These are phyloP conservation scores for Massarina eburnea DNA, from an alignment of 2,329 filamentous ascomycete genomes.

Conservation along the genomic window DNA sequence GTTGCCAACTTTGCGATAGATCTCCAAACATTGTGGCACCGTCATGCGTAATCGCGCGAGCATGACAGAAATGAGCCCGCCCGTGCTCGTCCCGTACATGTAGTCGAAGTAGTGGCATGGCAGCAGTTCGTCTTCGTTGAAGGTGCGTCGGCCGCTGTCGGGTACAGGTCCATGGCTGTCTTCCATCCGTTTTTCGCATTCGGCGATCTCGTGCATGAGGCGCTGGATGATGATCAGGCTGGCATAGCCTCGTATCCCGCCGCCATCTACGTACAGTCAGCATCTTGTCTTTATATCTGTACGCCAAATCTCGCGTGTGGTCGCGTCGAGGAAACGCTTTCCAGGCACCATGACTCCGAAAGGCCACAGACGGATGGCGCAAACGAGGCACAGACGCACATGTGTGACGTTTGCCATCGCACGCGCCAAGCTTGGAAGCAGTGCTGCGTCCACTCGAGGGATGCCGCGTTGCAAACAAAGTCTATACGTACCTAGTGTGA, in stretches of 20 bases:
- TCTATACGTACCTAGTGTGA: conserved; percentile 44
- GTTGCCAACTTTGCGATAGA: conserved; percentile 51
- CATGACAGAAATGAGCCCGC: conserved; percentile 55
- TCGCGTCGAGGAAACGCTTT: no score
- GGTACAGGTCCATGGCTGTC: conserved; percentile 45
- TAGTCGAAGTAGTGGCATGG: conserved; percentile 58
- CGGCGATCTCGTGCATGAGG: conserved; percentile 52
- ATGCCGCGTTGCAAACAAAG: conserved; percentile 1
- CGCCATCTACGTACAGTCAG: conserved; percentile 44
- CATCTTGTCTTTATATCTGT: not conserved
- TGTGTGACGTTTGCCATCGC: no score
- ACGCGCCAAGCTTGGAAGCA: no score
- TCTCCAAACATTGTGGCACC: conserved; percentile 50
- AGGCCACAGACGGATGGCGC: no score
- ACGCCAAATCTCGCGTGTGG: no score
- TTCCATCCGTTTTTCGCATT: conserved; percentile 47
- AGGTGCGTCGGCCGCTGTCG: conserved; percentile 26
- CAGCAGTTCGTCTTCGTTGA: conserved; percentile 47
- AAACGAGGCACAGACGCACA: not conserved
- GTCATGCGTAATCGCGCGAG: conserved; percentile 54
- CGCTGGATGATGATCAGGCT: conserved; percentile 52
- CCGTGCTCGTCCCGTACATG: conserved; percentile 56
- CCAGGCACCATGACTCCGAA: no score
- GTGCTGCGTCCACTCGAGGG: conserved; percentile 11
- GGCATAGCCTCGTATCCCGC: conserved; percentile 55